These are phyloP conservation scores for Magnaporthiopsis incrustans DNA, from an alignment of 2,329 filamentous ascomycete species.

Conservation along the genomic window DNA sequence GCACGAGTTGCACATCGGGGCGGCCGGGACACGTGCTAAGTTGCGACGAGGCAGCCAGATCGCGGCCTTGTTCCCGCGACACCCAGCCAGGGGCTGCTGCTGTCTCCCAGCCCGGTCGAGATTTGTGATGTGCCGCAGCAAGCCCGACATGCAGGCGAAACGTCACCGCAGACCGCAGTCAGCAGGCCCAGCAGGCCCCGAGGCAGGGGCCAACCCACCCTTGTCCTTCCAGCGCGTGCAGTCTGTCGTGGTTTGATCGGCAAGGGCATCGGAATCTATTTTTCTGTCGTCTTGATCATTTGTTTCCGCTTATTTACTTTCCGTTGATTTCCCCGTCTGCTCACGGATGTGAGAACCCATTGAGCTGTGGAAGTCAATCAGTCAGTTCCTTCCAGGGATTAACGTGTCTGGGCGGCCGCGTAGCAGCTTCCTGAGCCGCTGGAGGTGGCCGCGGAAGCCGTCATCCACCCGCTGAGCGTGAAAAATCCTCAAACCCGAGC, in stretches of 20 bases:
- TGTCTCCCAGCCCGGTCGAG: neutral
- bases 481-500: neutral
- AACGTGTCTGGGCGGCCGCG: no score
- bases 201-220: neutral
- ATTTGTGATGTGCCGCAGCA: neutral
- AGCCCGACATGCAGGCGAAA: neutral
- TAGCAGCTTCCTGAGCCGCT: neutral
- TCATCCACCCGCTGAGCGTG: neutral
- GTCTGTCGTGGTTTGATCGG: no score
- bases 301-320: no score
- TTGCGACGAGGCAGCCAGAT: neutral
- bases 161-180: neutral
- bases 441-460: no score
- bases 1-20: neutral
- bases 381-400: no score
- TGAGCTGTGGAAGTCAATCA: neutral
- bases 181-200: neutral
- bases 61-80: neutral
- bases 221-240: neutral
- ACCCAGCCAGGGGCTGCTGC: neutral
- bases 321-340: no score
- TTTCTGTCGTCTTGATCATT: no score
- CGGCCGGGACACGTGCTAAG: neutral
- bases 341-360: neutral
- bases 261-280: neutral